Conservation (phyloP, 2,329 filamentous ascomycete genomes). For the Graphilbum ipis-grandicollis region DNA sequence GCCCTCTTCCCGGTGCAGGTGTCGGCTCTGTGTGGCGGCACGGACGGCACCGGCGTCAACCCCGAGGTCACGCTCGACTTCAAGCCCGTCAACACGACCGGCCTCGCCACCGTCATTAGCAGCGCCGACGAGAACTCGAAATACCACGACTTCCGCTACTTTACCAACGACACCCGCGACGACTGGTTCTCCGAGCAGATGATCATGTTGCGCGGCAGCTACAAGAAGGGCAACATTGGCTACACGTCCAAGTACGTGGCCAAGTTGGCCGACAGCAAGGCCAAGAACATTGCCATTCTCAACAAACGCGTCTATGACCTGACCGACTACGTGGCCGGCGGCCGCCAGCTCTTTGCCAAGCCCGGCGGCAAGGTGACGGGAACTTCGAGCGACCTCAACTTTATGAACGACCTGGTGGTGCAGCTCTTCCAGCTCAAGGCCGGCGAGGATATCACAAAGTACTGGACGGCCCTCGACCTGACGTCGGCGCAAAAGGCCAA, state of each 20-base stretch:
- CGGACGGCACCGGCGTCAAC: slow-evolving; percentile 43
- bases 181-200: slow-evolving; percentile 93
- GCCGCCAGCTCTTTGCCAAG: slow-evolving; percentile 44
- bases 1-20: slow-evolving; percentile 87
- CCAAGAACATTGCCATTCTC: slow-evolving; percentile 59
- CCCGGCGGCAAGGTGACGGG: slow-evolving; percentile 30
- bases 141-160: slow-evolving; percentile 88
- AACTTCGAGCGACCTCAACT: slow-evolving; percentile 37
- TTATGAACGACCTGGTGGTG: slow-evolving; percentile 64
- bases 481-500: slow-evolving; percentile 31
- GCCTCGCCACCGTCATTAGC: slow-evolving; percentile 46
- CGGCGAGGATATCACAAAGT: slow-evolving; percentile 66
- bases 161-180: slow-evolving; percentile 61
- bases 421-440: slow-evolving; percentile 59
- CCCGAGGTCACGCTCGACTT: slow-evolving; percentile 73
- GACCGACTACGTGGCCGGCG: slow-evolving; percentile 64
- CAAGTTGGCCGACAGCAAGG: slow-evolving; percentile 45
- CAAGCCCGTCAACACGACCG: slow-evolving; percentile 56
- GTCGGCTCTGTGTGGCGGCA: slow-evolving; percentile 73
- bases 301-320: slow-evolving; percentile 74
- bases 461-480: slow-evolving; percentile 58
- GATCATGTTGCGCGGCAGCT: slow-evolving; percentile 56
- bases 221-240: slow-evolving; percentile 74
- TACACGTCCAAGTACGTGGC: slow-evolving; percentile 65
- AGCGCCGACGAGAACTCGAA: slow-evolving; percentile 52